These are phyloP conservation scores for Bothriochloa decipiens DNA, from an alignment of 176 grass and related monocot genomes.

Conservation along the genomic window DNA sequence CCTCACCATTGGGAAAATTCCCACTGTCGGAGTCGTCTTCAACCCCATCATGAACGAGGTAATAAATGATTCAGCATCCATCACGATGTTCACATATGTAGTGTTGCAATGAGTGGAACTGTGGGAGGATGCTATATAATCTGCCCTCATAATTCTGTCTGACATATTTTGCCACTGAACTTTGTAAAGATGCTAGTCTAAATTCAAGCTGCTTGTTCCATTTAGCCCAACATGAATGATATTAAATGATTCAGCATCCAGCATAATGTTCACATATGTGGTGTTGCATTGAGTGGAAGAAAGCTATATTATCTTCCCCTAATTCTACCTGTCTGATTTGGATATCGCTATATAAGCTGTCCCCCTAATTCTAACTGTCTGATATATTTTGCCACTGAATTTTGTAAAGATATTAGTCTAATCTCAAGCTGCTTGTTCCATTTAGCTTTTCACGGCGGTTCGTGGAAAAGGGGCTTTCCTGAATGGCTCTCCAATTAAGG, in stretches of 20 bases:
- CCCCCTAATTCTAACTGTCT: too few species aligned
- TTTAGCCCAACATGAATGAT: slow-evolving; percentile 77
- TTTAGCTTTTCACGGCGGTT: slow-evolving; percentile 82
- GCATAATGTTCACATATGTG: slow-evolving; percentile 18
- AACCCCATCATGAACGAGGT: slow-evolving; percentile 97
- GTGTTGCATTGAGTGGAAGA: not conserved
- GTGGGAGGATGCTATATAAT: not conserved
- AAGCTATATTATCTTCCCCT: not conserved
- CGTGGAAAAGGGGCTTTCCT: slow-evolving; percentile 89
- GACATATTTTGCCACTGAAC: slow-evolving; percentile 15
- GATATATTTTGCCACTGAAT: slow-evolving; percentile 19
- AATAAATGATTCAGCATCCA: not conserved
- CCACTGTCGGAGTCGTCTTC: slow-evolving; percentile 83
- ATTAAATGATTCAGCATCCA: not conserved
- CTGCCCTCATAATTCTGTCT: not conserved
- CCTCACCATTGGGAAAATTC: slow-evolving; percentile 82
- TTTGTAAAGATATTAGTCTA: slow-evolving; percentile 1
- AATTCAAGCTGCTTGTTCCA: not conserved
- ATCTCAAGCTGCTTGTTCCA: slow-evolving; percentile 25
- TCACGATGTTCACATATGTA: slow-evolving; percentile 17
- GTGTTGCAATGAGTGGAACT: not conserved
- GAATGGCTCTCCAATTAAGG: slow-evolving; percentile 87
- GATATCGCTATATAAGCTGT: too few species aligned
- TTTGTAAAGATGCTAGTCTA: slow-evolving; percentile 2
- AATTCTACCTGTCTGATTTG: slow-evolving; percentile 25